phyloP scores from a whole-genome alignment of 441 rosid genomes.

The Capsella rubella region DNA sequence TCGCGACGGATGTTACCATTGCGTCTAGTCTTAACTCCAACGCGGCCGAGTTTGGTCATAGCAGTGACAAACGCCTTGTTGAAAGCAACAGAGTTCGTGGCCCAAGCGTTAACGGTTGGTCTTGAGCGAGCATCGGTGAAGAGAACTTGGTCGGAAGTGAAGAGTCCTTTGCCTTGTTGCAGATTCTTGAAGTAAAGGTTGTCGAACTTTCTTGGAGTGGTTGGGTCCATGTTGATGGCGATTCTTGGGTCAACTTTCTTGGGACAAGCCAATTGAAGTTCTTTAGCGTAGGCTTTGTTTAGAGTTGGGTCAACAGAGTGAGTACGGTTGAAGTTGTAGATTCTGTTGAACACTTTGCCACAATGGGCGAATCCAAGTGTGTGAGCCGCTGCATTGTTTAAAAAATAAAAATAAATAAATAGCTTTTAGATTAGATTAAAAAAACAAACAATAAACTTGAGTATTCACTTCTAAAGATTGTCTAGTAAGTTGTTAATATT shows the following conservation, averaged over 20 bases:
- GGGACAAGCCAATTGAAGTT: constrained; percentile 74
- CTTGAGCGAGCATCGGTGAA: constrained; percentile 65
- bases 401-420: neutral
- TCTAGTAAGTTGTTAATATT: neutral
- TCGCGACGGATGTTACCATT: constrained; percentile 75
- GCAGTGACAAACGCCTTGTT: constrained; percentile 62
- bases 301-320: constrained; percentile 70
- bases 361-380: constrained; percentile 90
- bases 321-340: constrained; percentile 62
- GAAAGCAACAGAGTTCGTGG: constrained; percentile 53
- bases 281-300: constrained; percentile 57
- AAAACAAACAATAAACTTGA: neutral
- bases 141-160: constrained; percentile 86
- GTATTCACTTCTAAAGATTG: neutral
- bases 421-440: neutral
- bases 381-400: constrained; percentile 70
- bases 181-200: constrained; percentile 77
- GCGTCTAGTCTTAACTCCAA: constrained; percentile 66
- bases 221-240: constrained; percentile 88
- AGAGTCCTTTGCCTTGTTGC: constrained; percentile 70
- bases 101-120: constrained; percentile 72
- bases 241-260: constrained; percentile 67
- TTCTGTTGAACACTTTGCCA: constrained; percentile 57
- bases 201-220: constrained; percentile 69
- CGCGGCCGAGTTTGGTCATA: constrained; percentile 81